Conservation (phyloP, 495 filamentous ascomycete genomes). For the Cladorrhinum samala region DNA sequence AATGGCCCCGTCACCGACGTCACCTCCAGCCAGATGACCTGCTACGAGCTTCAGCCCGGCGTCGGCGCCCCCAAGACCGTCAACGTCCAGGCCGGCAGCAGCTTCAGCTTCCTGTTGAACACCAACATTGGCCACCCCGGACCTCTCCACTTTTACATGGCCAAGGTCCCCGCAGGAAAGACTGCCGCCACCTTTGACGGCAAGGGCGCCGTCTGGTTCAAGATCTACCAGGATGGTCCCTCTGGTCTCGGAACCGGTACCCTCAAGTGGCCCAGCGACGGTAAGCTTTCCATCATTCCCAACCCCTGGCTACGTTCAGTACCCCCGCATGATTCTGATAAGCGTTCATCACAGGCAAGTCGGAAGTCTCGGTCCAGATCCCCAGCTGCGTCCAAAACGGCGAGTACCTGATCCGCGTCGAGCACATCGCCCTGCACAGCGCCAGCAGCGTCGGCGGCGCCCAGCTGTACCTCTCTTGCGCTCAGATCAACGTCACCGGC, state of each 20-base stretch:
- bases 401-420: constrained; percentile 54
- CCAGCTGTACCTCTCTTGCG: constrained; percentile 49
- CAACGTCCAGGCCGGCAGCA: constrained; percentile 37
- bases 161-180: constrained; percentile 42
- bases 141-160: constrained; percentile 42
- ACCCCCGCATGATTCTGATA: no score
- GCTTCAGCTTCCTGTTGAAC: constrained; percentile 42
- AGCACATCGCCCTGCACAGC: constrained; percentile 50
- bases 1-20: constrained; percentile 34
- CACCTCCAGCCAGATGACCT: constrained; percentile 37
- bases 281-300: constrained; percentile 16
- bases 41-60: constrained; percentile 29
- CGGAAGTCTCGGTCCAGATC: constrained; percentile 36
- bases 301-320: not conserved
- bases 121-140: constrained; percentile 38
- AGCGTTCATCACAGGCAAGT: constrained; percentile 19
- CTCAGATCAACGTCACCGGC: constrained; percentile 38
- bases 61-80: constrained; percentile 24
- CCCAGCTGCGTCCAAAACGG: constrained; percentile 45
- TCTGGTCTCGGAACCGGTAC: constrained; percentile 24
- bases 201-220: constrained; percentile 48
- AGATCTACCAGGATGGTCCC: constrained; percentile 45
- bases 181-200: constrained; percentile 44
- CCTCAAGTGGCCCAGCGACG: constrained; percentile 39
- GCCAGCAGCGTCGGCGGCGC: constrained; percentile 41